phyloP scores from a whole-genome alignment of 306 rosid species.

The Ziziphus jujuba region DNA sequence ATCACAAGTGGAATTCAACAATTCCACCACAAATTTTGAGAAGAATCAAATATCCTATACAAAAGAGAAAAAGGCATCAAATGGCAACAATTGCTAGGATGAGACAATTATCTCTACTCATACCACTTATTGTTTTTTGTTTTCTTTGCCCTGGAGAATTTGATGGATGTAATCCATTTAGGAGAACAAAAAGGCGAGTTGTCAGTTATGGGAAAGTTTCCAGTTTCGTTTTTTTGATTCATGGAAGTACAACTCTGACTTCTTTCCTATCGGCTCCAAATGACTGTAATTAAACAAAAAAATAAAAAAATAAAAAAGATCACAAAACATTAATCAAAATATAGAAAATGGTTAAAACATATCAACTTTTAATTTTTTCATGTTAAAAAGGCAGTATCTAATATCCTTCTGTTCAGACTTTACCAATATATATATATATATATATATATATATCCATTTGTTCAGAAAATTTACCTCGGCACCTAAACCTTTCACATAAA shows the following conservation, averaged over 20 bases:
- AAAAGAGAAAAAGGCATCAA: slow-evolving; percentile 10
- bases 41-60: slow-evolving; percentile 46
- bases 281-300: slow-evolving; percentile 68
- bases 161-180: slow-evolving; percentile 21
- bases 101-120: slow-evolving; percentile 25
- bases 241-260: slow-evolving; percentile 65
- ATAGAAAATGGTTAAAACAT: neutral
- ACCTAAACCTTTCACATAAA: slow-evolving; percentile 66
- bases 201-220: slow-evolving; percentile 14
- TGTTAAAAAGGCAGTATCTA: neutral
- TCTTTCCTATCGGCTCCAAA: slow-evolving; percentile 85
- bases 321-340: neutral
- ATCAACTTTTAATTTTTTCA: neutral
- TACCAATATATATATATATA: no score
- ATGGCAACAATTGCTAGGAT: slow-evolving; percentile 26
- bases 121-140: slow-evolving; percentile 44
- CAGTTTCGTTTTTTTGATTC: slow-evolving; percentile 20
- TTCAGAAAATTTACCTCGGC: slow-evolving; percentile 54
- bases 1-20: slow-evolving; percentile 26
- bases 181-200: neutral
- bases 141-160: neutral
- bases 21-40: slow-evolving; percentile 33
- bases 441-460: no score
- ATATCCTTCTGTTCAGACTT: neutral
- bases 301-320: neutral